Conservation (phyloP, 1,139 yeast genomes). For the Hyphopichia buzzinii region DNA sequence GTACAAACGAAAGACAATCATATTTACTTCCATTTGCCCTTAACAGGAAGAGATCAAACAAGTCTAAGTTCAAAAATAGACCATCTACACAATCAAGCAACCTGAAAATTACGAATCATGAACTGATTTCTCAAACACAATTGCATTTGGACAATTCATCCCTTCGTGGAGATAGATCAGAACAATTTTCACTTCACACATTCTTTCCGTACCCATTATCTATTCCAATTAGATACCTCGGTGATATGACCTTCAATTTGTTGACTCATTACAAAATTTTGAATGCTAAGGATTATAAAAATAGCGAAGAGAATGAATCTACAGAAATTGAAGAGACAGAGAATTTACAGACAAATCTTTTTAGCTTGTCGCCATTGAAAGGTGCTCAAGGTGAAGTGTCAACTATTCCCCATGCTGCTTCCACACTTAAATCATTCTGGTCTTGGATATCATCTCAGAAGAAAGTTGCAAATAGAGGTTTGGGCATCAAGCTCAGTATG, state of each 20-base stretch:
- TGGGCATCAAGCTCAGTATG: constrained; percentile 25
- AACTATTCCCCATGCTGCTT: constrained; percentile 24
- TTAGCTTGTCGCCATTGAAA: constrained; percentile 41
- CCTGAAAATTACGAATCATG: constrained; percentile 8
- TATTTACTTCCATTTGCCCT: constrained; percentile 37
- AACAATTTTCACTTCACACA: constrained; percentile 40
- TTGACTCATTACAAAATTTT: constrained; percentile 23
- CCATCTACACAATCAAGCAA: constrained; percentile 7
- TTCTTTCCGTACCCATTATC: constrained; percentile 47
- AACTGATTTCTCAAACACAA: constrained; percentile 3
- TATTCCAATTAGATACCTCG: constrained; percentile 19
- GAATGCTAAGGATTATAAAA: constrained; percentile 25
- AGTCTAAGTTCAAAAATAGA: constrained; percentile 10
- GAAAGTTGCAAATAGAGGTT: constrained; percentile 7
- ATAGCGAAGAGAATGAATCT: constrained; percentile 21
- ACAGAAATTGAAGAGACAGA: constrained; percentile 25
- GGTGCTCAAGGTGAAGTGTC: constrained; percentile 37
- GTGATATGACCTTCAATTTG: constrained; percentile 17
- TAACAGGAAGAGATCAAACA: constrained; percentile 20
- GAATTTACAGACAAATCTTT: constrained; percentile 32
- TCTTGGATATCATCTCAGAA: constrained; percentile 22
- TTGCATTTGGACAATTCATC: constrained; percentile 24
- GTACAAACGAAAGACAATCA: constrained; percentile 43
- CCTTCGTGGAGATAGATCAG: constrained; percentile 39
- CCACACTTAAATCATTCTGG: constrained; percentile 22